A percentile compares a stretch with the other conserved stretches of the same genome.
These are phyloP conservation scores for Elsinoe perseae DNA, from an alignment of 2,329 filamentous ascomycete genomes.

Conservation along the genomic window DNA sequence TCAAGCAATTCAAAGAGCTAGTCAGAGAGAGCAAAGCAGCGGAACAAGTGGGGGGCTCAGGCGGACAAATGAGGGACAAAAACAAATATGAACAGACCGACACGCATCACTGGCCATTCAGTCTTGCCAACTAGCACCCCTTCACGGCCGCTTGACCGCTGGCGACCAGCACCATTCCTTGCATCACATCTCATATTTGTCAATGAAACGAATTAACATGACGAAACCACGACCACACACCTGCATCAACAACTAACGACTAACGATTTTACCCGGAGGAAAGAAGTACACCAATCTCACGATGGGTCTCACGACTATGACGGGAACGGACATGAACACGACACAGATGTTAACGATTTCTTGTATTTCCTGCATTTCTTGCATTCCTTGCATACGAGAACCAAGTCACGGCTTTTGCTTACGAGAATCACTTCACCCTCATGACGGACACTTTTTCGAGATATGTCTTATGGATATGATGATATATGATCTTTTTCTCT, in stretches of 20 bases:
- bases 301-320: slow-evolving; percentile 14
- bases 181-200: neutral
- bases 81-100: slow-evolving; percentile 7
- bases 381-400: neutral
- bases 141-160: too few relatives aligned
- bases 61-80: slow-evolving; percentile 5
- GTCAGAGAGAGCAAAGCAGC: slow-evolving; percentile 58
- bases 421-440: too few relatives aligned
- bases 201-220: neutral
- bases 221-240: slow-evolving; percentile 8
- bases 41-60: neutral
- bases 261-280: slow-evolving; percentile 6
- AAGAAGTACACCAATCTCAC: slow-evolving; percentile 13
- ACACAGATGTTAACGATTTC: neutral
- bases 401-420: neutral
- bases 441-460: too few relatives aligned
- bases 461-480: too few relatives aligned
- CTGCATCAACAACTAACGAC: slow-evolving; percentile 3
- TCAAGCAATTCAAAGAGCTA: slow-evolving; percentile 86
- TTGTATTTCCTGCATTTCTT: neutral
- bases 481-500: too few relatives aligned
- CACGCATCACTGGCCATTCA: neutral
- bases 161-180: neutral
- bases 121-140: neutral
- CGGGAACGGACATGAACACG: neutral